phyloP scores from a whole-genome alignment of 805 yeast species.

The Ogataea wickerhamii region DNA sequence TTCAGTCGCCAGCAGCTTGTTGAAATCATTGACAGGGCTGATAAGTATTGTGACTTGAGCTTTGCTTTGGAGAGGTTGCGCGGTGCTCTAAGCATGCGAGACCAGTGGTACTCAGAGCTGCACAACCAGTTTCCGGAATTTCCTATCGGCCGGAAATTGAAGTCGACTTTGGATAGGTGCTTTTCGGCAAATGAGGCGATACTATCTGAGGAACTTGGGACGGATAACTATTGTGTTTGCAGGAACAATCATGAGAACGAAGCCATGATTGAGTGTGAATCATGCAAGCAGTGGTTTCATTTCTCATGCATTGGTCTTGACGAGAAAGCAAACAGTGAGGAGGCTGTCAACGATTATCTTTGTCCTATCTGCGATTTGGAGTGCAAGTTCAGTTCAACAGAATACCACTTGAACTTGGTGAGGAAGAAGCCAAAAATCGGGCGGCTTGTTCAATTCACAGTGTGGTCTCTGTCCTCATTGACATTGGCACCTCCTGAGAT shows the following conservation, averaged over 20 bases:
- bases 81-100: constrained; percentile 7
- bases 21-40: constrained; percentile 11
- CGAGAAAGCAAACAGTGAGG: constrained; percentile 23
- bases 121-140: constrained; percentile 8
- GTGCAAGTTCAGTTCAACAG: constrained; percentile 17
- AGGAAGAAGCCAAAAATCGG: constrained; percentile 13
- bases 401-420: constrained; percentile 10
- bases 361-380: constrained; percentile 54
- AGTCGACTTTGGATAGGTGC: constrained; percentile 10
- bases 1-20: constrained; percentile 6
- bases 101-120: constrained; percentile 17
- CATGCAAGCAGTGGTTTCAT: constrained; percentile 72
- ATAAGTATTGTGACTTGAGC: constrained; percentile 12
- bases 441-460: constrained; percentile 11
- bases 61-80: constrained; percentile 6
- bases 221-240: constrained; percentile 54
- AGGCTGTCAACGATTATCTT: constrained; percentile 37
- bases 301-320: constrained; percentile 48
- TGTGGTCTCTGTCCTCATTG: constrained; percentile 13
- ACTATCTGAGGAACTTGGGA: constrained; percentile 16
- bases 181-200: constrained; percentile 11
- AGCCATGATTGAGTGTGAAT: constrained; percentile 67
- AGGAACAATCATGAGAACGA: constrained; percentile 53
- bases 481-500: constrained; percentile 19
- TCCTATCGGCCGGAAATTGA: constrained; percentile 15